phyloP scores from a whole-genome alignment of 768 basidiomycete genomes.

The Serendipita indica region DNA sequence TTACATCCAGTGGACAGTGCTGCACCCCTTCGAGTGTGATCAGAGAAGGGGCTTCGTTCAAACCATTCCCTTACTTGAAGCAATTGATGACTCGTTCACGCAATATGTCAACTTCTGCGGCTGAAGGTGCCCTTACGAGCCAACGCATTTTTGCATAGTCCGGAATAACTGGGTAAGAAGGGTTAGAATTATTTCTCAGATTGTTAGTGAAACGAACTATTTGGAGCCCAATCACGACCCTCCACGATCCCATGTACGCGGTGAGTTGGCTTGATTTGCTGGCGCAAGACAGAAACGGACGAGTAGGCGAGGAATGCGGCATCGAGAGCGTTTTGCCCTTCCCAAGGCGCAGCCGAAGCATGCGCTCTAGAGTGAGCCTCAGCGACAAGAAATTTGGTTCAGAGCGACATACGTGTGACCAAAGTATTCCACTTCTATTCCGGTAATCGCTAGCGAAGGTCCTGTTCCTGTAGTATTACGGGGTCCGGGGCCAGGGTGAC shows the following conservation, averaged over 20 bases:
- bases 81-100: slow-evolving; percentile 50
- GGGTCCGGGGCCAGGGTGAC: slow-evolving; percentile 69
- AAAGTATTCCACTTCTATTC: slow-evolving; percentile 45
- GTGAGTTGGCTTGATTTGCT: slow-evolving; percentile 72
- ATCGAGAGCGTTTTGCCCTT: slow-evolving; percentile 75
- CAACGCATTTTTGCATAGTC: slow-evolving; percentile 68
- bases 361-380: slow-evolving; percentile 40
- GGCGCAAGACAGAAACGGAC: slow-evolving; percentile 61
- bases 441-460: slow-evolving; percentile 46
- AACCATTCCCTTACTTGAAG: slow-evolving; percentile 40
- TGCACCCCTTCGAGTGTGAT: slow-evolving; percentile 36
- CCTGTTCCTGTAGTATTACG: slow-evolving; percentile 49
- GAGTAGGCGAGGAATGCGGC: slow-evolving; percentile 79
- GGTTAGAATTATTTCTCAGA: not conserved
- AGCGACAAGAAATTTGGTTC: not conserved
- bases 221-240: slow-evolving; percentile 52
- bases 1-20: slow-evolving; percentile 52
- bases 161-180: slow-evolving; percentile 49
- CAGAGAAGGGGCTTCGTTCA: not conserved
- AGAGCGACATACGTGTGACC: slow-evolving; percentile 50
- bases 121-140: slow-evolving; percentile 57
- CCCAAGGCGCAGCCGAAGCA: slow-evolving; percentile 72
- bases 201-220: slow-evolving; percentile 32
- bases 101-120: slow-evolving; percentile 42
- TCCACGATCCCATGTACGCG: slow-evolving; percentile 66